phyloP scores from a whole-genome alignment of 164 flowering plant genomes.

The Malania oleifera region DNA sequence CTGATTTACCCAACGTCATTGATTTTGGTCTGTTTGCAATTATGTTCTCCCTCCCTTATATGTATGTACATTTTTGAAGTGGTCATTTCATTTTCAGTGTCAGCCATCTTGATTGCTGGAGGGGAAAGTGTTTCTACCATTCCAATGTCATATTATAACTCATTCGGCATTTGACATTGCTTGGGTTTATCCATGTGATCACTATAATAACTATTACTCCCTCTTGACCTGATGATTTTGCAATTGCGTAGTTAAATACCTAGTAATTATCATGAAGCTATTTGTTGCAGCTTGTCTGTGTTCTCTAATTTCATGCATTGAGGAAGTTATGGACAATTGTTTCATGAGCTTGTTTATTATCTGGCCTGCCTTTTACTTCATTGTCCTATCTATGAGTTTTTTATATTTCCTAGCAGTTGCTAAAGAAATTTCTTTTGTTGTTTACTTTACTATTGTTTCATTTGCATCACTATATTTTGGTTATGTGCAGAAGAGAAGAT shows the following conservation, averaged over 20 bases:
- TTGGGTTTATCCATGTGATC: background rate
- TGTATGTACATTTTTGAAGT: too few relatives aligned
- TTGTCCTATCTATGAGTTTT: too few relatives aligned
- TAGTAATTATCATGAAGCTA: too few relatives aligned
- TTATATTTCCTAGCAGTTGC: background rate
- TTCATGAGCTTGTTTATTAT: background rate
- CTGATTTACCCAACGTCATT: too few relatives aligned
- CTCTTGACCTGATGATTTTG: background rate
- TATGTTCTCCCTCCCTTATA: too few relatives aligned
- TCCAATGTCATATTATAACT: background rate
- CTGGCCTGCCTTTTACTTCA: too few relatives aligned
- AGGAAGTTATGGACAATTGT: background rate
- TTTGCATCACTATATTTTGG: background rate
- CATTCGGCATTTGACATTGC: background rate
- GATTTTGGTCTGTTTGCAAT: too few relatives aligned
- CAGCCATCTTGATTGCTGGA: background rate
- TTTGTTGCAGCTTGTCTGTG: background rate
- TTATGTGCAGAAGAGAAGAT: constrained; percentile 72
- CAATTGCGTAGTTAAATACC: background rate
- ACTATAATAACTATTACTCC: too few relatives aligned
- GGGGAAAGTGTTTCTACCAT: background rate
- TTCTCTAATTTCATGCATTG: background rate
- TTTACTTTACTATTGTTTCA: background rate
- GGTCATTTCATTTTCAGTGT: background rate
- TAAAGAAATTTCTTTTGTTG: background rate